Base-by-base conservation (phyloP, 176 grass and related monocot genomes). In the Musa acuminata region DNA sequence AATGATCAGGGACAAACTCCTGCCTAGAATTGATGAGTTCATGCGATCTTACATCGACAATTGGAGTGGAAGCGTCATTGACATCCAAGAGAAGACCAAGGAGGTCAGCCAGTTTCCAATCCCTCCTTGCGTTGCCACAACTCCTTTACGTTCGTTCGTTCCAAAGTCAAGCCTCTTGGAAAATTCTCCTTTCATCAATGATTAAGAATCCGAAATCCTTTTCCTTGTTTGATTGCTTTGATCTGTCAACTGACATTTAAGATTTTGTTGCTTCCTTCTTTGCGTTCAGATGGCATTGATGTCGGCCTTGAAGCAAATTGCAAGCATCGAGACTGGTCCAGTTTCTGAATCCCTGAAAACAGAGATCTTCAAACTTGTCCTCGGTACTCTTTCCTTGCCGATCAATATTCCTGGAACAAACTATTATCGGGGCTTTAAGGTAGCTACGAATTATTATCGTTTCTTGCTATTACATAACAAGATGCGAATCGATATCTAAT, bases 21-120 rank as follows among this genome's bases (percentile, higher is more conserved):
- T 99, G 21, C 79, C 88, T 43, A 94, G 91, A 86, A 91, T 99
- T 68, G 90, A 99, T 83, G 80, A 68, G 53, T 99, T 99, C 88
- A 87, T 99, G 88, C 77, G 90, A 71, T 78, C 73, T 1, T 84
- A 94, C 78, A 82, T 94, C 70, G 16, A 53, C 69, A 73, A 72
- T 1, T 99, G 90, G 95, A 79, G 68, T 23, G 90, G 82, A 8
- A 52, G 5, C 12, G 55, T 84, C 69, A 84, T 99, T 70, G 90
- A 99, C 86, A 89, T 99, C 79, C 95, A 99, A 80, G 80, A 87
- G 20, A 94, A 91, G 82, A 99, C 95, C 72, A 99, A 99, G 82
- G 95, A 99, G 95, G 95, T 99, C 19, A 19, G 13, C 67, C 68
- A 3, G 13, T 54, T 29, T 23, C 9, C 52, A 22, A 24, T 27